Base-by-base conservation (phyloP, 768 basidiomycete genomes). In the Neoboletus subvelutipes region DNA sequence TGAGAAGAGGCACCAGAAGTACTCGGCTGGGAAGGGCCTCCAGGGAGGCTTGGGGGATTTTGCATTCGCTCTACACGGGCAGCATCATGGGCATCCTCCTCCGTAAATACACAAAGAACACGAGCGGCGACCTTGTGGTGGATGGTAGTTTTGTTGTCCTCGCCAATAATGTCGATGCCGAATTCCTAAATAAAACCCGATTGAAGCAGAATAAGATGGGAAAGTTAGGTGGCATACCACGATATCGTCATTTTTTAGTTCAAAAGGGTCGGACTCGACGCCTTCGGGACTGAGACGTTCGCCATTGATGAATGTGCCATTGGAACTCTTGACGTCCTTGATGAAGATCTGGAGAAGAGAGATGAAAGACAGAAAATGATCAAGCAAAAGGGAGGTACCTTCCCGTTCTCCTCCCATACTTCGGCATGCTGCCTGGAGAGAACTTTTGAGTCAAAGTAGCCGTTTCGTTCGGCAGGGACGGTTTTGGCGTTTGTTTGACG, bases 81-180 rank as follows among this genome's bases (percentile, higher is more conserved):
- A 36, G 88, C 88, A 45, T 84, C 80, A 58, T 83, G 85, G 1
- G 84, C 88, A 66, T 99, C 97, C 57, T 92, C 90, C 41, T 93
- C 87, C 0, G 80, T 83, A 63, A 96, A 87, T 5, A 98, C 84
- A 64, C 95, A 94, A 52, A 92, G 82, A 36, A 94, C 94, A 29
- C 92, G 90, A 5, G 96, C 94, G 11, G 97, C 94, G 52, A 98
- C 97, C 73, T 99, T 98, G 77, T 98, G 95, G 75, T 99, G 97
- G 48, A 98, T 87, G 55, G 98, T 94, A 2, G 92, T 95, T 74
- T 92, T 92, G 80, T 95, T 97, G 78, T 99, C 97, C 67, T 99
- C 97, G 60, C 92, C 91, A 52, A 97, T 92, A 60, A 99, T 99
- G 76, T 98, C 97, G 67, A 98, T 99, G 55, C 97, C 97, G 71